Conservation (phyloP, 345 rosid species). For the Leavenworthia alabamica region DNA sequence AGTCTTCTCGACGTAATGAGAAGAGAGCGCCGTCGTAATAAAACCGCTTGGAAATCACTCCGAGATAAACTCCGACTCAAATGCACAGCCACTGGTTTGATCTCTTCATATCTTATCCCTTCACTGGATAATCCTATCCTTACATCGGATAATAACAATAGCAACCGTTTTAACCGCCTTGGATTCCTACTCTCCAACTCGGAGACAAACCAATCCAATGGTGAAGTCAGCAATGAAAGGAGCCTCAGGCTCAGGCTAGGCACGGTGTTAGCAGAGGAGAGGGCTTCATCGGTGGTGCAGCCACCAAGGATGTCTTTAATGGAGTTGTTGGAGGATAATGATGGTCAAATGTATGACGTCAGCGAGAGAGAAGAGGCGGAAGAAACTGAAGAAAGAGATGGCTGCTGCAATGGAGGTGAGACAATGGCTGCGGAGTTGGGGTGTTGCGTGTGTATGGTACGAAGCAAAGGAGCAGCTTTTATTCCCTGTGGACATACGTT, state of each 20-base stretch:
- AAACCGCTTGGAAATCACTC: constrained; percentile 59
- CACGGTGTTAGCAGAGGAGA: constrained; percentile 43
- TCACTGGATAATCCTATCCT: constrained; percentile 35
- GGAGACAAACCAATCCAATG: constrained; percentile 14
- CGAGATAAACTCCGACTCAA: constrained; percentile 55
- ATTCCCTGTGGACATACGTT: constrained; percentile 90
- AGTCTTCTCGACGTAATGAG: constrained; percentile 54
- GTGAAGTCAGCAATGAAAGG: background rate
- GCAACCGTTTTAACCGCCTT: background rate
- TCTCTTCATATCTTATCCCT: constrained; percentile 39
- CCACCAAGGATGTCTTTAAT: constrained; percentile 65
- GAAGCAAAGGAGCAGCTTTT: constrained; percentile 84
- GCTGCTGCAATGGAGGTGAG: constrained; percentile 10
- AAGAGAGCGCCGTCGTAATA: constrained; percentile 38
- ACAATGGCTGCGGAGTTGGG: constrained; percentile 26
- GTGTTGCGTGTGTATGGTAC: constrained; percentile 91
- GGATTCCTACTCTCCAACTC: constrained; percentile 35
- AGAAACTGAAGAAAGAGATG: background rate
- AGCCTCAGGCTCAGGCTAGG: constrained; percentile 19
- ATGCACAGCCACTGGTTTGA: constrained; percentile 62
- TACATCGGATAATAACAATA: background rate
- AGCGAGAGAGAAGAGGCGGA: constrained; percentile 38
- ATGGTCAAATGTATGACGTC: constrained; percentile 41
- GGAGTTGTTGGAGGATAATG: constrained; percentile 81
- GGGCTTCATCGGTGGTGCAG: constrained; percentile 21